Evolutionary conservation across 805 yeast genomes (phyloP), one percentile per base, ranked within the genome.

Genomic region (Kodamaea nitidulidarum): DNA sequence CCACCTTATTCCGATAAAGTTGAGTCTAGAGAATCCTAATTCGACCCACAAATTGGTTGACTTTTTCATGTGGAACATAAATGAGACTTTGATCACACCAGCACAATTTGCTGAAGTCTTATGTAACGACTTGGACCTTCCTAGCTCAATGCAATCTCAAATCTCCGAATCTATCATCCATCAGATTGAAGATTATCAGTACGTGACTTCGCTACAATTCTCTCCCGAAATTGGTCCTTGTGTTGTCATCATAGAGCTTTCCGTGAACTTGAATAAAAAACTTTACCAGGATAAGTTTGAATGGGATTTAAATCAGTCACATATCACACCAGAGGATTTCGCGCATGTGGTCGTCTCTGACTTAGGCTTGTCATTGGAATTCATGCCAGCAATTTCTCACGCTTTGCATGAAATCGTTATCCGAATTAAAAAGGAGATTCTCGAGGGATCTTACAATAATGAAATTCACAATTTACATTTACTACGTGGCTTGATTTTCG

Each of bases 231-330:
- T 63, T 27, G 86, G 80, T 9, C 50, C 50, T 7, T 47, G 41
- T 71, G 73, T 32, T 52, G 95, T 85, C 1, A 74, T 93, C 3
- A 74, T 93, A 25, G 85, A 88, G 47, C 62, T 93, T 27, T 80
- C 91, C 11, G 85, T 93, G 35, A 87, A 84, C 54, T 65, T 93
- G 45, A 88, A 88, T 47, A 85, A 85, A 55, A 81, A 81, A 50
- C 72, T 90, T 30, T 88, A 81, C 52, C 95, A 88, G 50, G 98
- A 93, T 61, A 84, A 84, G 57, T 83, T 93, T 47, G 98, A 93
- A 61, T 91, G 98, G 98, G 95, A 93, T 54, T 67, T 93, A 55
- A 26, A 54, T 24, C 71, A 67, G 43, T 58, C 60, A 8, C 65
- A 66, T 5, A 55, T 84, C 15, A 76, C 88, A 1, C 97, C 98